phyloP scores from a whole-genome alignment of 1,284 basidiomycete species.

The Sanguinoderma infundibulare region DNA sequence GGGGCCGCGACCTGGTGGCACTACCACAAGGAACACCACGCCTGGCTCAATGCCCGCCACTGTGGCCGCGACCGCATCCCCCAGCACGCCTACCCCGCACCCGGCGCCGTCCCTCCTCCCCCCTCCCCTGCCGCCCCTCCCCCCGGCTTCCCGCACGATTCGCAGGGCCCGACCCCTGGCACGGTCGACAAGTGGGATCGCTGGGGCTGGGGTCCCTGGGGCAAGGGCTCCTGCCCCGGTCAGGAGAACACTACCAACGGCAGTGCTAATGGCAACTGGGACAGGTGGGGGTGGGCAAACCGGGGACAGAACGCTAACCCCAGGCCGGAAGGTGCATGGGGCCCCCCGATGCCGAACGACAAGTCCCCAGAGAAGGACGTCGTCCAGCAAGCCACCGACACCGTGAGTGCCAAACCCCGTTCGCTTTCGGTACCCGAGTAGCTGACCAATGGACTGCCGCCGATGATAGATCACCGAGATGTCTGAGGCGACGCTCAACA shows the following conservation, averaged over 20 bases:
- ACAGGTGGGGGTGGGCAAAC: slow-evolving; percentile 16
- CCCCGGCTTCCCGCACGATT: neutral
- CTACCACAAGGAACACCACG: slow-evolving; percentile 28
- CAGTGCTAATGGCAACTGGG: slow-evolving; percentile 1
- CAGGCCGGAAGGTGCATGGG: slow-evolving; percentile 30
- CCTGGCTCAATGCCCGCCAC: slow-evolving; percentile 16
- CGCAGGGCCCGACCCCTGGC: slow-evolving; percentile 22
- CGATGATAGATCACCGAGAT: slow-evolving; percentile 58
- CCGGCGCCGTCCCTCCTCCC: slow-evolving; percentile 14
- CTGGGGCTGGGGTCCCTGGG: slow-evolving; percentile 14
- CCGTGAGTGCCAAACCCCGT: slow-evolving; percentile 43
- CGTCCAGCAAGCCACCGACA: slow-evolving; percentile 55
- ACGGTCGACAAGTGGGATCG: slow-evolving; percentile 27
- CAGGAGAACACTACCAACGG: neutral
- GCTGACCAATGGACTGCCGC: slow-evolving; percentile 1
- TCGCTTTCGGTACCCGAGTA: neutral
- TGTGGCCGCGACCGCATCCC: slow-evolving; percentile 38
- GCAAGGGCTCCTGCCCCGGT: slow-evolving; percentile 8
- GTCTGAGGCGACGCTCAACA: slow-evolving; percentile 72
- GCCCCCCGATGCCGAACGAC: slow-evolving; percentile 29
- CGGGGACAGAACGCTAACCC: neutral
- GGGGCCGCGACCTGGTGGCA: slow-evolving; percentile 53
- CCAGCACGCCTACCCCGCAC: slow-evolving; percentile 32
- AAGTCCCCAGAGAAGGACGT: slow-evolving; percentile 50
- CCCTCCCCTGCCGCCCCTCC: neutral